Conservation (phyloP, 768 basidiomycete genomes). For the Collybiopsis confluens region DNA sequence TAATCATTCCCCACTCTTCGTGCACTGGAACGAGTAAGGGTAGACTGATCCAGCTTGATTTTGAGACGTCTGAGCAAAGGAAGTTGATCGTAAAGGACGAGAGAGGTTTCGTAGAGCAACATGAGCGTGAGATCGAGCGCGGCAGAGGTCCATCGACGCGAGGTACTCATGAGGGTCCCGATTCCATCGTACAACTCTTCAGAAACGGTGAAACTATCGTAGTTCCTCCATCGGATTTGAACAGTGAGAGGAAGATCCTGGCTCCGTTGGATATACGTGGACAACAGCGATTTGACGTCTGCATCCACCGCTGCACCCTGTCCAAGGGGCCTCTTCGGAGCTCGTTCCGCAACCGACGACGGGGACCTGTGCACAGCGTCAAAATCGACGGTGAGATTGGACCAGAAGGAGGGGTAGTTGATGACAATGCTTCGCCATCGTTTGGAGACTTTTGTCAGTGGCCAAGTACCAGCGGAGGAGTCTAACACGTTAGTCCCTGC, state of each 20-base stretch:
- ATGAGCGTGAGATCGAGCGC: not conserved
- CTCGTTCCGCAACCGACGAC: too few species aligned
- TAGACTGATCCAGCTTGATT: not conserved
- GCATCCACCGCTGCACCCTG: too few species aligned
- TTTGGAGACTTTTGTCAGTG: constrained; percentile 6
- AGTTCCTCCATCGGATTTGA: not conserved
- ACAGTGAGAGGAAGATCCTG: not conserved
- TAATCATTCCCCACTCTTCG: too few species aligned
- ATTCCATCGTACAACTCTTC: not conserved
- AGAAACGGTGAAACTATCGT: not conserved
- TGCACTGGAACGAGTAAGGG: not conserved
- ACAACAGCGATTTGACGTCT: not conserved
- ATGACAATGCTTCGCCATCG: not conserved
- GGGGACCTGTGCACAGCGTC: too few species aligned
- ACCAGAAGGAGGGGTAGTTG: constrained; percentile 4
- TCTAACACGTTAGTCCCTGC: not conserved
- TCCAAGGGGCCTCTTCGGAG: too few species aligned
- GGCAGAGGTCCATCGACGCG: constrained; percentile 4
- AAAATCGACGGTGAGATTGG: not conserved
- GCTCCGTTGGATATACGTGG: not conserved
- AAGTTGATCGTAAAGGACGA: not conserved
- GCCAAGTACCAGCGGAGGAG: constrained; percentile 2
- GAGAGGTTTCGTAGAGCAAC: not conserved
- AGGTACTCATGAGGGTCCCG: not conserved
- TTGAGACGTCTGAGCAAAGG: not conserved